Evolutionary conservation across 1,284 basidiomycete species (phyloP).

Genomic region (Leccinum subrobustum): DNA sequence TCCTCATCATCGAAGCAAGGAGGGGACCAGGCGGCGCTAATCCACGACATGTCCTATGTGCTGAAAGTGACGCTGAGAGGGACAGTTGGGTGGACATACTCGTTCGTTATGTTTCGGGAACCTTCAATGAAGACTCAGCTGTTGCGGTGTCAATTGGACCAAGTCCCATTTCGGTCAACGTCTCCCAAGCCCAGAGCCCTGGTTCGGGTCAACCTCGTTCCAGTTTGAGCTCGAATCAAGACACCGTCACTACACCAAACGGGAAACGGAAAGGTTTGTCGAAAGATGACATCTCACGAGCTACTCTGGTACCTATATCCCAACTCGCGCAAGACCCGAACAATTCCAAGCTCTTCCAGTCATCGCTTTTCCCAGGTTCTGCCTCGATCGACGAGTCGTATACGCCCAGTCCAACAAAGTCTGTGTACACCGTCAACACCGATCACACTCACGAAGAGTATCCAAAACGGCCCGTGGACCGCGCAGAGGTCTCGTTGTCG

Average conservation of each 20-base stretch:
- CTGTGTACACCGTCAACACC: conserved; percentile 42
- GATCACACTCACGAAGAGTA: conserved; percentile 39
- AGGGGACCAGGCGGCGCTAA: conserved; percentile 41
- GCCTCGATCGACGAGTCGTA: conserved; percentile 39
- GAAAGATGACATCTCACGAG: conserved; percentile 65
- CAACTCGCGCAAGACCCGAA: conserved; percentile 52
- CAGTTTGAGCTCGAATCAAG: conserved; percentile 54
- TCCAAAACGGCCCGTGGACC: conserved; percentile 42
- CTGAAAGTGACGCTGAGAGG: conserved; percentile 90
- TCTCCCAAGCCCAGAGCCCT: conserved; percentile 20
- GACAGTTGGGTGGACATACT: conserved; percentile 96
- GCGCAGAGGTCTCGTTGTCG: conserved; percentile 57
- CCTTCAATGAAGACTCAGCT: conserved; percentile 65
- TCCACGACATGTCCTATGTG: conserved; percentile 31
- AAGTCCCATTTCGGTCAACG: conserved; percentile 29
- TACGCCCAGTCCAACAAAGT: conserved; percentile 55
- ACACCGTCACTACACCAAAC: conserved; percentile 37
- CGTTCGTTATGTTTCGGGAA: conserved; percentile 77
- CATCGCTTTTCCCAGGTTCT: conserved; percentile 32
- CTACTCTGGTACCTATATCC: conserved; percentile 60
- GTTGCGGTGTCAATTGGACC: conserved; percentile 19
- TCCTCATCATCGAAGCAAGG: conserved; percentile 90
- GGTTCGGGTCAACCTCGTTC: conserved; percentile 47
- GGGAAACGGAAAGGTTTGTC: conserved; percentile 44
- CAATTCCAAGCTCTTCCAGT: conserved; percentile 64